Base-by-base conservation (phyloP, 257 asterid genomes). In the Prunella vulgaris region DNA sequence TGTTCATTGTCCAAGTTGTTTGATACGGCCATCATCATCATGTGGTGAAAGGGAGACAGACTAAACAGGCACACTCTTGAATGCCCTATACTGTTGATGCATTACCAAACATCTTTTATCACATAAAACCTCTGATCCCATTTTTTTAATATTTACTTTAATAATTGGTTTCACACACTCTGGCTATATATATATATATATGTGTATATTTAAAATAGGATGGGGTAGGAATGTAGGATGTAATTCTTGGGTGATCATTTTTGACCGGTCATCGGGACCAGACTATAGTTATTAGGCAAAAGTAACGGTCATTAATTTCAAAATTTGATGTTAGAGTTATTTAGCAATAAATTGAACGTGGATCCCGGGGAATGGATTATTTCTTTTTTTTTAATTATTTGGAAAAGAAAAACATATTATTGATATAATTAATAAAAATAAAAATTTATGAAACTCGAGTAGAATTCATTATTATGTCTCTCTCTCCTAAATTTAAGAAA, bases 61-160 rank as follows among this genome's bases (percentile, higher is more conserved):
- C 28, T 3, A 69, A 42, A 20, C 21, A 18, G 12, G n/a, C 57
- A 24, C 49, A 59, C 10, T 2, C 51, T 64, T 75, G 49, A 74
- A 71, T 75, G 75, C 66, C 38, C 59, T 70, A n/a, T 46, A 38
- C 2, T 46, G 67, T 18, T 18, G 12, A 35, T 37, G 60, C 53
- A 58, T 42, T 61, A 63, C 66, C 59, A 68, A 69, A 37, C 54
- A 42, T 70, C 7, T 30, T 67, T 71, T 35, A 21, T 63, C 49
- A 14, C 38, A 38, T 37, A 20, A 17, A 52, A 17, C 18, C 40
- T 57, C 51, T 60, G 52, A 30, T 66, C 32, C 24, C 51, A 42
- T 5, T 44, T n/a, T n/a, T n/a, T 42, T 9, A 40, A 38, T 69
- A 7, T 5, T 22, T 3, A 56, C 33, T 25, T 40, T 12, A 32